These are phyloP conservation scores for Pascua sp. DNA, from an alignment of 1,284 basidiomycete genomes.

Conservation along the genomic window DNA sequence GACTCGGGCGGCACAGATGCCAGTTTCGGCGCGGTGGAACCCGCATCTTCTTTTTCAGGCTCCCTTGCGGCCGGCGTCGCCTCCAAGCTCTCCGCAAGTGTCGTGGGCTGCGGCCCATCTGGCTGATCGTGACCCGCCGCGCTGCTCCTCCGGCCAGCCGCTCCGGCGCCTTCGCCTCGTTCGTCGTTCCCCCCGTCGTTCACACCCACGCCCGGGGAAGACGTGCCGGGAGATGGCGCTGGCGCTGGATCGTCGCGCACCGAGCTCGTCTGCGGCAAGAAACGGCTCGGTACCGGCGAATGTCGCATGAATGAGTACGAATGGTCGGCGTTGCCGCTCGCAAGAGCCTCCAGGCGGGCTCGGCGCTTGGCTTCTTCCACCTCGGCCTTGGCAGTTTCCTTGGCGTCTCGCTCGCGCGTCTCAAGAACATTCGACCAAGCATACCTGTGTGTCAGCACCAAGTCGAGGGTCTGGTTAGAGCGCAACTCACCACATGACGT, in stretches of 20 bases:
- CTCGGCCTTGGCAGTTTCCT: constrained; percentile 21
- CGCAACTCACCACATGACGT: constrained; percentile 80
- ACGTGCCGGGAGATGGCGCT: no score
- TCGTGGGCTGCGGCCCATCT: neutral
- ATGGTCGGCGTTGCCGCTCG: constrained; percentile 10
- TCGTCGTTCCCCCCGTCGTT: neutral
- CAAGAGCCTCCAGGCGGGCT: constrained; percentile 18
- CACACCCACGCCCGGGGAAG: no score
- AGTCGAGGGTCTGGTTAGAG: no score
- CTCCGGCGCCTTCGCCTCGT: neutral
- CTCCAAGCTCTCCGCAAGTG: neutral
- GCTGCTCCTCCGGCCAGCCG: no score
- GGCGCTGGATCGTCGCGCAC: constrained; percentile 15
- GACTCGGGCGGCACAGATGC: no score
- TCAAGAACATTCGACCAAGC: constrained; percentile 41
- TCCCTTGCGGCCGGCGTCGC: no score
- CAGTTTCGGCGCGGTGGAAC: no score
- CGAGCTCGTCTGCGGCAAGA: constrained; percentile 9
- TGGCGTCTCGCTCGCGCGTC: constrained; percentile 23
- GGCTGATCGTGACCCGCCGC: no score
- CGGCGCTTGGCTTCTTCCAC: constrained; percentile 14
- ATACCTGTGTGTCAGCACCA: constrained; percentile 28
- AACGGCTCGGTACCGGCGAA: neutral
- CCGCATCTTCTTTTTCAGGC: neutral
- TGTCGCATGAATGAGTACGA: neutral